Base-by-base conservation (phyloP, 176 grass and related monocot genomes). In the Carex cristatella region DNA sequence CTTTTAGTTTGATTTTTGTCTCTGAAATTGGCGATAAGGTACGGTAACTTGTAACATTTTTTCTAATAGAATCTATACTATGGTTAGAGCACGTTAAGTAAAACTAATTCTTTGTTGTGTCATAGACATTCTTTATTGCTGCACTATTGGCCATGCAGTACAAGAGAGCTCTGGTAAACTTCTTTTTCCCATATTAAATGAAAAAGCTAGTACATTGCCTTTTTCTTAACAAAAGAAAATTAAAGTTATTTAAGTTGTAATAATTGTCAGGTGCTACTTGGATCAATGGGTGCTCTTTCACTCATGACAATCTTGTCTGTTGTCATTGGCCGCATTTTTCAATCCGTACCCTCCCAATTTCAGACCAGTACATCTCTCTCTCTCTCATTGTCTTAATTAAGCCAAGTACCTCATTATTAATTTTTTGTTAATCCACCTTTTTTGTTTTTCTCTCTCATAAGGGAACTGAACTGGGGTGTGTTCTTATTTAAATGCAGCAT, bases 11-110 rank as follows among this genome's bases (percentile, higher is more conserved):
- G 28, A 98, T 98, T 86, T 95, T 92, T 87, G 96, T 98, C 82
- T 98, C 93, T 53, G 96, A 98, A 87, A 94, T 98, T 64, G 96
- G 96, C 32, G 93, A 98, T 87, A 98, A 98, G 93, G 93, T 98
- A 90, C 60, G 38, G 10, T 35, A 91, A 33, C 55, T 33, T 23
- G 72, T 56, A 31, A 44, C 69, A 38, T 62, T 75, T 89, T 19
- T 32, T 49, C 19, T 61, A 30, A 14, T 63, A 40, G 1, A 86
- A 64, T 58, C 0, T 54, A 1, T 51, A 66, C 46, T 53, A 79
- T n/a, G 48, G 80, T 63, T 27, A n/a, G 55, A 46, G 18, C 19
- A 58, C 77, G 35, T 79, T 40, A 3, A 57, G 56, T 74, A 74
- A 35, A 16, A 2, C 11, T 79, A 2, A 57, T 31, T 10, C 32